Base-by-base conservation (phyloP, 345 rosid genomes). In the Pugionium dolabratum region DNA sequence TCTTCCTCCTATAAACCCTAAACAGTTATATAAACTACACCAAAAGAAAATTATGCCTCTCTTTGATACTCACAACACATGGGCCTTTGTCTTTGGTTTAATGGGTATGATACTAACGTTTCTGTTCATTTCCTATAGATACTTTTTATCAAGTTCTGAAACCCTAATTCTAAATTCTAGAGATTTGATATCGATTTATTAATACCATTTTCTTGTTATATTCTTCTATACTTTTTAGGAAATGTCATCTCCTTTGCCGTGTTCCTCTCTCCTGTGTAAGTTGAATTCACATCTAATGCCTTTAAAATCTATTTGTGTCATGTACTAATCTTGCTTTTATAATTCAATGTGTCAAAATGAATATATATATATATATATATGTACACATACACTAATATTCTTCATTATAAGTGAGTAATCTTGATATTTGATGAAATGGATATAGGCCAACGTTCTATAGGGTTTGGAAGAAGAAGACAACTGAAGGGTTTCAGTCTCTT, bases 191-290 rank as follows among this genome's bases (percentile, higher is more conserved):
- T 44, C 35, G 53, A 33, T 49, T 9, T 57, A 40, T 9, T 52
- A 54, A 43, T 32, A 36, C 29, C 46, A 37, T 4, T 54, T 60
- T 43, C 43, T 18, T 18, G 2, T 62, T 10, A 6, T 25, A 10
- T 53, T 56, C 56, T 28, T 67, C 2, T 65, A 9, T 18, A 18
- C n/a, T 41, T 54, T 76, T 33, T 66, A 85, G 96, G 97, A 54
- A 90, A 85, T 72, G 54, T 90, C 59, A 64, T 81, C 69, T 87
- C 91, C 35, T 76, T 79, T 67, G 67, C 75, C 68, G 86, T 81
- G 49, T 85, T 78, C 72, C 86, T 90, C 50, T 78, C 95, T 9
- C 97, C 97, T 2, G 53, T 80, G 97, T 87, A 79, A 85, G 97
- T 18, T 18, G 18, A 18, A 37, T 33, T 30, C 1, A 30, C 42